Conservation (phyloP, 2,329 filamentous ascomycete genomes). For the Fusarium chaquense region DNA sequence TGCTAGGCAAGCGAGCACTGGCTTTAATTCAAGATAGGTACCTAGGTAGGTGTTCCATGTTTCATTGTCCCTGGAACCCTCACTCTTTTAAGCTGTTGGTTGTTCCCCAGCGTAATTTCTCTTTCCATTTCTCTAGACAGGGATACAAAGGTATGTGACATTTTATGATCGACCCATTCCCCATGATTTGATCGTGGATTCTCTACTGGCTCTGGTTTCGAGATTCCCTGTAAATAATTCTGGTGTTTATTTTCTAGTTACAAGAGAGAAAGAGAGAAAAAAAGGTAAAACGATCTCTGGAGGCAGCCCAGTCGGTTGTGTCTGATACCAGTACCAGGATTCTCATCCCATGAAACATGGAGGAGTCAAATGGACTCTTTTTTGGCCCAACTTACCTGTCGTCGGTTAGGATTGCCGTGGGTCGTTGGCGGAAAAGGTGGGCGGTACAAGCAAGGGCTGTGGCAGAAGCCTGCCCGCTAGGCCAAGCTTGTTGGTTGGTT, state of each 20-base stretch:
- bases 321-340: background rate
- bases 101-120: background rate
- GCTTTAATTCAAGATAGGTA: background rate
- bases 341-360: background rate
- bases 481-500: background rate
- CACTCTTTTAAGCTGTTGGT: background rate
- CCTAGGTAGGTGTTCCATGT: background rate
- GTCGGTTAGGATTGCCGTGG: constrained; percentile 9
- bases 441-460: constrained; percentile 17
- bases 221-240: too few relatives aligned
- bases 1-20: background rate
- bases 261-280: too few relatives aligned
- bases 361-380: background rate
- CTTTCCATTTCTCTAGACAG: background rate
- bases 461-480: constrained; percentile 4
- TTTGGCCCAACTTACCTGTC: background rate
- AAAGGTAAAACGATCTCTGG: background rate
- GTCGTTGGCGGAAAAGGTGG: constrained; percentile 15
- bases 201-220: constrained; percentile 21
- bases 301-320: background rate
- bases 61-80: background rate
- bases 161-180: constrained; percentile 19
- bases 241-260: too few relatives aligned
- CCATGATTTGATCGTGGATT: constrained; percentile 10
- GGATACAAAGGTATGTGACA: background rate